A percentile compares a stretch with the other conserved stretches of the same genome.
Evolutionary conservation across 2,329 filamentous ascomycete genomes (phyloP).

Genomic region (Iodosphaeria phyllophila): DNA sequence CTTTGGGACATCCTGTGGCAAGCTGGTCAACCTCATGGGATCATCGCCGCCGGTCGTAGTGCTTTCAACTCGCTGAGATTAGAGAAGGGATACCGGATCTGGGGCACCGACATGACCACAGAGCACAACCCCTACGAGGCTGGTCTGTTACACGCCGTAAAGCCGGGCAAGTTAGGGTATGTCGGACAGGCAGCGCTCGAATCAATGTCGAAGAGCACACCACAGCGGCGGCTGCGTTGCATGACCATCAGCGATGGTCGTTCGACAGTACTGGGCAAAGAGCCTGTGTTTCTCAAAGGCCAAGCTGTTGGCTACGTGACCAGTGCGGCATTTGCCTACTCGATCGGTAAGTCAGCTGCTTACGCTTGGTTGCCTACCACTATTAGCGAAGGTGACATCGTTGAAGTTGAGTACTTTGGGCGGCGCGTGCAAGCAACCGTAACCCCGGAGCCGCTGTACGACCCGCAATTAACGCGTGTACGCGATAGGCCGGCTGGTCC

Average conservation of each 20-base stretch:
- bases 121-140: slow-evolving; percentile 43
- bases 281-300: slow-evolving; percentile 34
- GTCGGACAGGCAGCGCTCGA: slow-evolving; percentile 31
- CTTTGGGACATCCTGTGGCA: slow-evolving; percentile 40
- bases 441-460: slow-evolving; percentile 26
- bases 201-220: slow-evolving; percentile 17
- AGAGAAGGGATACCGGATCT: slow-evolving; percentile 39
- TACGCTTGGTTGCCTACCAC: slow-evolving; percentile 35
- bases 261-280: slow-evolving; percentile 41
- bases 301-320: slow-evolving; percentile 36
- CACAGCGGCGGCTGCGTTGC: slow-evolving; percentile 21
- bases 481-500: too few relatives aligned
- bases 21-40: slow-evolving; percentile 32
- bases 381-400: slow-evolving; percentile 24
- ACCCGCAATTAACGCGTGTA: slow-evolving; percentile 11
- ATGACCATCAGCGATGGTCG: slow-evolving; percentile 34
- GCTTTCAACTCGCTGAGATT: slow-evolving; percentile 39
- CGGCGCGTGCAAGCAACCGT: slow-evolving; percentile 33
- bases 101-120: slow-evolving; percentile 37
- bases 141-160: slow-evolving; percentile 30
- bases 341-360: slow-evolving; percentile 36
- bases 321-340: slow-evolving; percentile 41
- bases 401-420: slow-evolving; percentile 46
- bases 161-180: slow-evolving; percentile 25
- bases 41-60: slow-evolving; percentile 37